Conservation (phyloP, 768 basidiomycete species). For the Mycena filopes region DNA sequence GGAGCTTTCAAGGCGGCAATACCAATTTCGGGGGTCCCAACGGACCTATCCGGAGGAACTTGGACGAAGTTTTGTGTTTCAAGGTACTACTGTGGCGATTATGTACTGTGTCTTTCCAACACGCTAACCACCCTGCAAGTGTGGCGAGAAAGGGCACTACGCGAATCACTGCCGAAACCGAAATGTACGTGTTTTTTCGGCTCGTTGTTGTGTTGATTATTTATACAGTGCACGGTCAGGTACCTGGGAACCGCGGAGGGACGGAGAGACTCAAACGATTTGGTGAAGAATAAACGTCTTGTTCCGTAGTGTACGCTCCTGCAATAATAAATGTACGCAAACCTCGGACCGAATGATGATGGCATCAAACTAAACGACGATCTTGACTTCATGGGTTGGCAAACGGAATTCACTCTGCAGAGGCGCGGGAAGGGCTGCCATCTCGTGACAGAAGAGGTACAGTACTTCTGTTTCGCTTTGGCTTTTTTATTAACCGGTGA, state of each 20-base stretch:
- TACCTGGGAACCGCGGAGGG: constrained; percentile 91
- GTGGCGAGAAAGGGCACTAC: constrained; percentile 94
- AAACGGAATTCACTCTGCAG: constrained; percentile 80
- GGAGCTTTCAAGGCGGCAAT: constrained; percentile 55
- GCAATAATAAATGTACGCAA: not conserved
- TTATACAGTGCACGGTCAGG: constrained; percentile 8
- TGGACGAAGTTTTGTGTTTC: constrained; percentile 89
- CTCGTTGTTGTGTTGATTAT: not conserved
- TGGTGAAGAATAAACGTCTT: constrained; percentile 40
- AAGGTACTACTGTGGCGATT: constrained; percentile 60
- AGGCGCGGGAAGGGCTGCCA: constrained; percentile 75
- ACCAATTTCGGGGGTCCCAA: constrained; percentile 37
- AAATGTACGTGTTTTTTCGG: constrained; percentile 53
- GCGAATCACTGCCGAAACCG: constrained; percentile 93
- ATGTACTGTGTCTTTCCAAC: constrained; percentile 8
- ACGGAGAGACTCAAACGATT: constrained; percentile 65
- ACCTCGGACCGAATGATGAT: not conserved
- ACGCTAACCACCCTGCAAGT: constrained; percentile 54
- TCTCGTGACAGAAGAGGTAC: constrained; percentile 85
- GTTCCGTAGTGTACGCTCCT: not conserved
- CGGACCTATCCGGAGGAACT: constrained; percentile 68
- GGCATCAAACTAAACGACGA: not conserved
- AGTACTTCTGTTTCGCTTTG: too few species aligned
- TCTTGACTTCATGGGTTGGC: constrained; percentile 79
- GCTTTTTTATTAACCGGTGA: too few species aligned